phyloP scores from a whole-genome alignment of 495 filamentous ascomycete species.

The Tuber umbilicatum region DNA sequence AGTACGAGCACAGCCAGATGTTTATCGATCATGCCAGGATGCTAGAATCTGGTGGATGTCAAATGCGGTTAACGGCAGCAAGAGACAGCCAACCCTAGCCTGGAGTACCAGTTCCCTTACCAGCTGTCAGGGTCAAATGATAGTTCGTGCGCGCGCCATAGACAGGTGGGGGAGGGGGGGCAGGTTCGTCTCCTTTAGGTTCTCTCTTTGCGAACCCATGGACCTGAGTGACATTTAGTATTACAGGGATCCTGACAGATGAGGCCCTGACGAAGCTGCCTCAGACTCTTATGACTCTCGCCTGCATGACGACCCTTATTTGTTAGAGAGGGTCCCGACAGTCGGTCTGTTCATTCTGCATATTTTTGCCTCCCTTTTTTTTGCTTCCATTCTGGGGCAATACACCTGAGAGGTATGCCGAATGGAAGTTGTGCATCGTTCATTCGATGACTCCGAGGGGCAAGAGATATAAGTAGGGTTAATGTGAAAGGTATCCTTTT shows the following conservation, averaged over 20 bases:
- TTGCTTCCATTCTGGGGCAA: constrained; percentile 28
- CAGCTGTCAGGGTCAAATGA: constrained; percentile 29
- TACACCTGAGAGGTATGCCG: constrained; percentile 17
- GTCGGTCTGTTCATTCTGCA: constrained; percentile 25
- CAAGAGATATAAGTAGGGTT: background rate
- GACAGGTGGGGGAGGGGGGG: background rate
- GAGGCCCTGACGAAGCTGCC: constrained; percentile 17
- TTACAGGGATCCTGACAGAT: constrained; percentile 31
- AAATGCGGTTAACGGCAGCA: constrained; percentile 27
- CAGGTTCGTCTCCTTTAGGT: constrained; percentile 31
- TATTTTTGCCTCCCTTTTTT: constrained; percentile 32
- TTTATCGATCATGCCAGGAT: background rate
- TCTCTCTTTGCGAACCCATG: constrained; percentile 29
- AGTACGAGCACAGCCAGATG: background rate
- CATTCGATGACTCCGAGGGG: background rate
- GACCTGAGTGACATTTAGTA: constrained; percentile 28
- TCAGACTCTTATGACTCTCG: constrained; percentile 24
- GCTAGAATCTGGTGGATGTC: constrained; percentile 23
- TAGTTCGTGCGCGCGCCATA: constrained; percentile 32
- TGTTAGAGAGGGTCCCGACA: constrained; percentile 11
- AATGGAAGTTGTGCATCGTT: background rate
- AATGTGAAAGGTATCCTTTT: background rate
- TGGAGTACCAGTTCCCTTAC: constrained; percentile 12
- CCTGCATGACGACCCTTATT: constrained; percentile 28
- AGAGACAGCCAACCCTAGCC: constrained; percentile 12